Base-by-base conservation (phyloP, 2,329 filamentous ascomycete genomes). In the Fusarium lateritium region DNA sequence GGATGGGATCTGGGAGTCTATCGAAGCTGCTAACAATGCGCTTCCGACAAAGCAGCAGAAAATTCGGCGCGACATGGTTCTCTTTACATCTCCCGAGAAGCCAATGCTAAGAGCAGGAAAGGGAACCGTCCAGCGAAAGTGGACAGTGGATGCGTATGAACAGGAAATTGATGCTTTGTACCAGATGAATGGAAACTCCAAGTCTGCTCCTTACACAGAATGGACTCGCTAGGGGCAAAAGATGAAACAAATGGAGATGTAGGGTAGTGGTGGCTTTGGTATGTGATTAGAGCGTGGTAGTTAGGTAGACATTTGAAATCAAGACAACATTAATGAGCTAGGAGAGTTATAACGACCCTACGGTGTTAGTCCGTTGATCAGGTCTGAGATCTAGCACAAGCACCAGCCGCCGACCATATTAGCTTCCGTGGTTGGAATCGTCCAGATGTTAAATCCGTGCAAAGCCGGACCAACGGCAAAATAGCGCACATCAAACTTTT, bases 81-180 rank as follows among this genome's bases (percentile, higher is more conserved):
- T 70, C 1, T 42, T 85, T 4, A 75, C 82, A 0, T 73, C 75
- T 2, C 75, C 77, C 0, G 70, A 79, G 8, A 85, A 82, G 69
- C 82, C 82, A 0, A 82, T 86, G 62, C 67, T 75, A 0, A 78
- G 82, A 15, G 79, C 84, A 2, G 78, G 78, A 2, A 86, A 86
- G 67, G 82, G 81, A 0, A 83, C 82, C 0, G 72, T 85, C 5
- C 81, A 83, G 70, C 60, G 72, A 5, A 62, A 59, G 9, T 15
- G 47, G 21, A 71, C 70, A 0, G 17, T 72, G n/a, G 49, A 56
- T 2, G 9, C 38, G 11, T 70, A 75, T 21, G 24, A 31, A 3
- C 19, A 47, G 1, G 59, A 71, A 11, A 26, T 70, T 13, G 53
- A 67, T 11, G 36, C 11, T 5, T 19, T 69, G 1, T 73, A 65